Conservation (phyloP, 345 rosid species). For the Ceriops tagal region DNA sequence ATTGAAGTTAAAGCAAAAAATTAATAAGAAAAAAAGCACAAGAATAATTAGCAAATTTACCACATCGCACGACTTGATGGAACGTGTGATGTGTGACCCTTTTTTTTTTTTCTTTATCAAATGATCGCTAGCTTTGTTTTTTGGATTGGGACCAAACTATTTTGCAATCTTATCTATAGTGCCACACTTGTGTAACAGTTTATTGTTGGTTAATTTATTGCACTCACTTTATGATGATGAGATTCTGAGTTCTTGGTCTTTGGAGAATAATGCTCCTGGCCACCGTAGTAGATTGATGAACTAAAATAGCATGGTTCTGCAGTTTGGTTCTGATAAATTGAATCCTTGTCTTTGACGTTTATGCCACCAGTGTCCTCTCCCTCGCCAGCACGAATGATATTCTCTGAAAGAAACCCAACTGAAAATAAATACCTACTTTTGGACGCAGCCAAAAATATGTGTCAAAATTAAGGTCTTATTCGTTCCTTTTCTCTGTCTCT, state of each 20-base stretch:
- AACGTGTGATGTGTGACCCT: no score
- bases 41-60: not conserved
- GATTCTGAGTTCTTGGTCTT: conserved; percentile 38
- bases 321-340: conserved; percentile 50
- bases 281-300: conserved; percentile 93
- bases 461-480: not conserved
- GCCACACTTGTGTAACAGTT: not conserved
- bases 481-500: no score
- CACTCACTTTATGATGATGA: conserved; percentile 34
- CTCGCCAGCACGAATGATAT: conserved; percentile 12
- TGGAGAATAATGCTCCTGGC: conserved; percentile 81
- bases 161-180: not conserved
- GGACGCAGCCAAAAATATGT: not conserved
- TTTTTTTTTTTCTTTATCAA: not conserved
- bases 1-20: not conserved
- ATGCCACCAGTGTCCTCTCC: conserved; percentile 22
- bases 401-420: conserved; percentile 7
- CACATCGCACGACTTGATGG: not conserved
- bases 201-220: not conserved
- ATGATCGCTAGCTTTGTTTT: not conserved
- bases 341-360: conserved; percentile 32
- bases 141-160: not conserved
- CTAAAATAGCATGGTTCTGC: conserved; percentile 66
- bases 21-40: not conserved
- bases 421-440: not conserved